Conservation (phyloP, 352 stramenopile genomes). For the Phytophthora megakarya region DNA sequence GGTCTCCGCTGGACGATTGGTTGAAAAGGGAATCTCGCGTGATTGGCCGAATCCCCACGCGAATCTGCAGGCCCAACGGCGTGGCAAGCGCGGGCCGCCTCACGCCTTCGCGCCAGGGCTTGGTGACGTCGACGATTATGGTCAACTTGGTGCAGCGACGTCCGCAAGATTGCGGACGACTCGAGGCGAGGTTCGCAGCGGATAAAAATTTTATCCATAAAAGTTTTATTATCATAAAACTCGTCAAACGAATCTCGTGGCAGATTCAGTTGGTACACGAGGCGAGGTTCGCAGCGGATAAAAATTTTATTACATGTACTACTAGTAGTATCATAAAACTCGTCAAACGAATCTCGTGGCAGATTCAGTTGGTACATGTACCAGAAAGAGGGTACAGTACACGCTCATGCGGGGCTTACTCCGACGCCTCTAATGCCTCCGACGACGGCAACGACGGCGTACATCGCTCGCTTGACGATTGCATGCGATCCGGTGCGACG, state of each 20-base stretch:
- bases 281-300: too few relatives aligned
- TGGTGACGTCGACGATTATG: constrained; percentile 8
- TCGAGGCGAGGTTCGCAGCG: too few relatives aligned
- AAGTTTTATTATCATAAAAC: too few relatives aligned
- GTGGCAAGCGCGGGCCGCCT: constrained; percentile 17
- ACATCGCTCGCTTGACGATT: constrained; percentile 1
- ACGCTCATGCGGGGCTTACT: too few relatives aligned
- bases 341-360: constrained; percentile 25
- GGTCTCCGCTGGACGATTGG: constrained; percentile 3
- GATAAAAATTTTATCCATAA: too few relatives aligned
- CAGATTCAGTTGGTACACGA: neutral
- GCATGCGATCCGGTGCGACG: neutral
- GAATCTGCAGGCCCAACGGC: constrained; percentile 25
- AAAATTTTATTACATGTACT: too few relatives aligned
- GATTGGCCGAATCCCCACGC: constrained; percentile 21
- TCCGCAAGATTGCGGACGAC: neutral
- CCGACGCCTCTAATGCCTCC: too few relatives aligned
- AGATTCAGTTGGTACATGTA: constrained; percentile 13
- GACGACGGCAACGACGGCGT: neutral
- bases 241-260: constrained; percentile 26
- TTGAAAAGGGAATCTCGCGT: constrained; percentile 14
- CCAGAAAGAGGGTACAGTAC: constrained; percentile 11
- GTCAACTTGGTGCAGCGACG: neutral
- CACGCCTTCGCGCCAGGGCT: constrained; percentile 10
- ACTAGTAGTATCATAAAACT: too few relatives aligned